Conservation (phyloP, 345 rosid species). For the Lumnitzera littorea region DNA sequence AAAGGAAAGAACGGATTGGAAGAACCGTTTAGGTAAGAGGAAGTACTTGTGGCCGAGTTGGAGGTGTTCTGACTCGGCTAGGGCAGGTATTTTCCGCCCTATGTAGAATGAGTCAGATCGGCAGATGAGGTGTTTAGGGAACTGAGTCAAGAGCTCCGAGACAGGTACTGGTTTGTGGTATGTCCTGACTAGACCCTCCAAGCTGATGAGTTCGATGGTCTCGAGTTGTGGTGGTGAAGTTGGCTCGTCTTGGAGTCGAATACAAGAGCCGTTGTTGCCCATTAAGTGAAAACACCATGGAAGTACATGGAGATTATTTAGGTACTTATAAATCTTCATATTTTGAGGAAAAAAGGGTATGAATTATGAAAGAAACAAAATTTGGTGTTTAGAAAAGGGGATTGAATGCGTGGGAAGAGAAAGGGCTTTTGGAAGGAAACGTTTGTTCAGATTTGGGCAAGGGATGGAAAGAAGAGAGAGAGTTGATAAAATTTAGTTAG, state of each 20-base stretch:
- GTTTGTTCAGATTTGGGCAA: no score
- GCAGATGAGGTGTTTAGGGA: conserved; percentile 75
- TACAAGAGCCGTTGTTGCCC: conserved; percentile 7
- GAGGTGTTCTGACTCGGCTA: conserved; percentile 57
- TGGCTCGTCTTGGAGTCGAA: conserved; percentile 1
- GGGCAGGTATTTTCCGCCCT: conserved; percentile 67
- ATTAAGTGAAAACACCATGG: conserved; percentile 22
- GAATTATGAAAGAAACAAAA: no score
- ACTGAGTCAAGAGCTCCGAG: conserved; percentile 49
- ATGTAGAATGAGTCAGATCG: conserved; percentile 71
- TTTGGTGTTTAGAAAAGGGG: neutral
- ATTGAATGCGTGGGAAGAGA: neutral
- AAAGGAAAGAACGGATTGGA: conserved; percentile 57
- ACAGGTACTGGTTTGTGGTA: conserved; percentile 50
- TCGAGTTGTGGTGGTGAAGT: conserved; percentile 1
- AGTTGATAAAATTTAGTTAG: no score
- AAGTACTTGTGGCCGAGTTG: conserved; percentile 71
- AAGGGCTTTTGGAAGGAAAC: no score
- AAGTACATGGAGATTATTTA: conserved; percentile 15
- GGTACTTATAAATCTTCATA: conserved; percentile 19
- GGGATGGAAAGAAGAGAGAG: no score
- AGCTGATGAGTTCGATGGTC: conserved; percentile 51
- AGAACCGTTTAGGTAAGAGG: conserved; percentile 68
- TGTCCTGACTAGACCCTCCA: conserved; percentile 54
- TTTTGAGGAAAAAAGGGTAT: neutral